Evolutionary conservation across 2,329 filamentous ascomycete genomes (phyloP).

Genomic region (Westerdykella ornata): DNA sequence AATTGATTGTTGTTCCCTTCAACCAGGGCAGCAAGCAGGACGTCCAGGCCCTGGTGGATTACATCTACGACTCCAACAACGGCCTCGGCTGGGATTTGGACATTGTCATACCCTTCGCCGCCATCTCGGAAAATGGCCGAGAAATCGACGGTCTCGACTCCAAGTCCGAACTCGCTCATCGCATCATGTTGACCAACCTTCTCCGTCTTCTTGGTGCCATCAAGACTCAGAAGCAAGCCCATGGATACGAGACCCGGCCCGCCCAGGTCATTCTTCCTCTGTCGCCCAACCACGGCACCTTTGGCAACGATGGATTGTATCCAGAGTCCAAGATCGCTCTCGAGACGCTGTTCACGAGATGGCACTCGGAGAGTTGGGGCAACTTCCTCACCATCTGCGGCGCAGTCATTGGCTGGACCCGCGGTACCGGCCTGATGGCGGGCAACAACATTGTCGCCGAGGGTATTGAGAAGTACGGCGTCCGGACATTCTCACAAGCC

Average conservation of each 20-base stretch:
- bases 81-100: conserved; percentile 98
- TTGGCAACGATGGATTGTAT: conserved; percentile 95
- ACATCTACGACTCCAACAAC: conserved; percentile 94
- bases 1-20: conserved; percentile 96
- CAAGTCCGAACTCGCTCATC: conserved; percentile 57
- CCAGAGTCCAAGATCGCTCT: conserved; percentile 96
- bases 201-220: conserved; percentile 49
- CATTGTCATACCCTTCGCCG: conserved; percentile 91
- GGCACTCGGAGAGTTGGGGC: conserved; percentile 95
- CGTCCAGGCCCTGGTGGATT: conserved; percentile 85
- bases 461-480: conserved; percentile 91
- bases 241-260: conserved; percentile 88
- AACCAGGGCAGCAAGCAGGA: conserved; percentile 99
- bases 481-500: conserved; percentile 96
- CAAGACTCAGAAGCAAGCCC: conserved; percentile 81
- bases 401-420: conserved; percentile 98
- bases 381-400: conserved; percentile 98
- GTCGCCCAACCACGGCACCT: conserved; percentile 97
- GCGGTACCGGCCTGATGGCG: conserved; percentile 95
- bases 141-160: conserved; percentile 97
- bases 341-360: conserved; percentile 96
- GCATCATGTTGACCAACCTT: conserved; percentile 38
- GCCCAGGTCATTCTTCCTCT: conserved; percentile 94
- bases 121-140: conserved; percentile 94
- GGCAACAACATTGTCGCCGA: conserved; percentile 97